Conservation (phyloP, 345 rosid genomes). For the Arabidopsis arenosa region DNA sequence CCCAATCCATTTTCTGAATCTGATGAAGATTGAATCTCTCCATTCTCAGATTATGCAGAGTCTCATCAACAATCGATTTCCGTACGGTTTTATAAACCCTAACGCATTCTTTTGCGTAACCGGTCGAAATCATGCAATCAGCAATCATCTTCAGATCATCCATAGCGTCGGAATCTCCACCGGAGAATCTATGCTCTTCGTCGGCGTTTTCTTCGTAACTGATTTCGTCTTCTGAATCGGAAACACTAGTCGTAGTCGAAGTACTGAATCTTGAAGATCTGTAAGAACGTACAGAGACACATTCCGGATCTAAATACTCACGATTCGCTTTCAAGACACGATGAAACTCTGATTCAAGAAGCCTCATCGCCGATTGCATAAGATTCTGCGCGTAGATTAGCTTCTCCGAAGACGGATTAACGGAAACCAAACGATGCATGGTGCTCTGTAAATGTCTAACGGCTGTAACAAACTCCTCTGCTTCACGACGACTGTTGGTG, state of each 20-base stretch:
- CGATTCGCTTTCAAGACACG: slow-evolving; percentile 62
- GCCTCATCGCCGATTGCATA: slow-evolving; percentile 73
- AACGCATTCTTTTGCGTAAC: slow-evolving; percentile 82
- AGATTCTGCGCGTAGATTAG: slow-evolving; percentile 58
- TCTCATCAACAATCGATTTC: slow-evolving; percentile 76
- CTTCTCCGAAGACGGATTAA: slow-evolving; percentile 47
- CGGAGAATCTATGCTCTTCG: slow-evolving; percentile 50
- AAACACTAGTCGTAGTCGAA: slow-evolving; percentile 40
- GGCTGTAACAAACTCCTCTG: slow-evolving; percentile 57
- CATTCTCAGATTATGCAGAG: slow-evolving; percentile 57
- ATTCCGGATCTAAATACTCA: slow-evolving; percentile 69
- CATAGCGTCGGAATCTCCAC: slow-evolving; percentile 54
- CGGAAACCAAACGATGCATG: slow-evolving; percentile 58
- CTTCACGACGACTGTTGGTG: slow-evolving; percentile 55
- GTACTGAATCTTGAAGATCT: slow-evolving; percentile 56
- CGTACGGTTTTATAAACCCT: slow-evolving; percentile 59
- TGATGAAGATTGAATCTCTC: slow-evolving; percentile 56
- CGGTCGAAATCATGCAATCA: slow-evolving; percentile 84
- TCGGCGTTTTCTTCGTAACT: slow-evolving; percentile 51
- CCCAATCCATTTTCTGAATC: slow-evolving; percentile 72
- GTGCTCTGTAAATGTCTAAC: slow-evolving; percentile 58
- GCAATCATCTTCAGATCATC: slow-evolving; percentile 75
- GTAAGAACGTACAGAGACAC: slow-evolving; percentile 60
- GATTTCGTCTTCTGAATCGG: slow-evolving; percentile 46
- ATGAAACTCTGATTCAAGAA: slow-evolving; percentile 71